A percentile compares a stretch with the other conserved stretches of the same genome.
Evolutionary conservation across 495 filamentous ascomycete species (phyloP).

Genomic region (Bacidia rubella): DNA sequence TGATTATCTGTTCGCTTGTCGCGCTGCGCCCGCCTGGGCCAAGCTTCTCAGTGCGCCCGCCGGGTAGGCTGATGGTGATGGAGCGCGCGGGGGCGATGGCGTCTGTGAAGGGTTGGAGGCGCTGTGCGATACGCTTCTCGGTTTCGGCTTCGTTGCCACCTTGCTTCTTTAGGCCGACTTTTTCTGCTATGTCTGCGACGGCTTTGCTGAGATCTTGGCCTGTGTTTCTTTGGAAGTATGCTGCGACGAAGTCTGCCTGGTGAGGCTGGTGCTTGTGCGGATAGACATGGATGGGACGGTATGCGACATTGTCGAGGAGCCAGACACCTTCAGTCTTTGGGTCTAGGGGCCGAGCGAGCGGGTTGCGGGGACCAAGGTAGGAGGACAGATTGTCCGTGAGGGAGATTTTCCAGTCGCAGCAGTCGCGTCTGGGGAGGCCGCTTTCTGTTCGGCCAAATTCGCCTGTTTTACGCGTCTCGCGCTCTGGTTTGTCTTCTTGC

Average conservation of each 20-base stretch:
- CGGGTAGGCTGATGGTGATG: constrained; percentile 43
- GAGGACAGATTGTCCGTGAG: constrained; percentile 15
- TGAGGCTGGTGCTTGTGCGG: constrained; percentile 32
- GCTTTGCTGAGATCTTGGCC: constrained; percentile 49
- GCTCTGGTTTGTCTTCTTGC: constrained; percentile 14
- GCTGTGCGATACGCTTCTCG: constrained; percentile 50
- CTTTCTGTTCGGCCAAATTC: constrained; percentile 13
- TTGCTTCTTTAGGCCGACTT: constrained; percentile 50
- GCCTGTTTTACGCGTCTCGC: constrained; percentile 12
- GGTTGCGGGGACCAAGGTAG: constrained; percentile 25
- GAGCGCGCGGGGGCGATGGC: constrained; percentile 53
- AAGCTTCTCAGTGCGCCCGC: constrained; percentile 27
- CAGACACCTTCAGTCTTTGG: constrained; percentile 55
- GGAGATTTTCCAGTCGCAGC: constrained; percentile 14
- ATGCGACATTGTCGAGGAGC: constrained; percentile 86
- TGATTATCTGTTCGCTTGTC: constrained; percentile 12
- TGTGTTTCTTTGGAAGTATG: constrained; percentile 59
- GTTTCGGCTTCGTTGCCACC: constrained; percentile 42
- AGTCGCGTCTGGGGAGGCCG: constrained; percentile 7
- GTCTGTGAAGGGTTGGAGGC: constrained; percentile 66
- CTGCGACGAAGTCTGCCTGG: constrained; percentile 69
- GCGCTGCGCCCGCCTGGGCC: constrained; percentile 26
- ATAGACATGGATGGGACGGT: constrained; percentile 27
- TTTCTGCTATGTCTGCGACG: constrained; percentile 57
- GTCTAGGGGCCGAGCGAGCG: constrained; percentile 28